Percentiles rank a stretch among this genome's conserved stretches.
These are phyloP conservation scores for Aspergillus texensis DNA, from an alignment of 2,329 filamentous ascomycete genomes.

Conservation along the genomic window DNA sequence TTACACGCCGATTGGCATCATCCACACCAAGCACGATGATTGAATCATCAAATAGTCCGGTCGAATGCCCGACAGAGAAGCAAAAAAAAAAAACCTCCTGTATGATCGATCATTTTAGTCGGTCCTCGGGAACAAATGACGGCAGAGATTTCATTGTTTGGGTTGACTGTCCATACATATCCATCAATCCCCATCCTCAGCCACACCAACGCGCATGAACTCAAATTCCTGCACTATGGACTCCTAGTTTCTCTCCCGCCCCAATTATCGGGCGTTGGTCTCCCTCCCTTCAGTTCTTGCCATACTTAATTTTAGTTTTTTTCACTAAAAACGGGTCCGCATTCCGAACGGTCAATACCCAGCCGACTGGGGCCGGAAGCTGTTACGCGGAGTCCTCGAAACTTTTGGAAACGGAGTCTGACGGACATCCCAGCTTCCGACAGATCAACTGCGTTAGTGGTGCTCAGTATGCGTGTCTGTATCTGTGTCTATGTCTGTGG, in stretches of 20 bases:
- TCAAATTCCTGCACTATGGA: neutral
- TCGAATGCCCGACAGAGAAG: neutral
- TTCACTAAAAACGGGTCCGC: neutral
- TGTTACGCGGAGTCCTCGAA: constrained; percentile 16
- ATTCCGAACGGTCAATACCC: constrained; percentile 13
- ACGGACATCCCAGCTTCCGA: constrained; percentile 1
- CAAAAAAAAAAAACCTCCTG: neutral
- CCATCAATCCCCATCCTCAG: neutral
- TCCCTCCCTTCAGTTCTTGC: neutral
- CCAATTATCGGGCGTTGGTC: neutral
- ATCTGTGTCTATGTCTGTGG: neutral
- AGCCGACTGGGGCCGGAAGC: constrained; percentile 19
- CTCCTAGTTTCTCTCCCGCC: neutral
- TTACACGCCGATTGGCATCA: neutral
- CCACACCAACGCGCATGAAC: constrained; percentile 5
- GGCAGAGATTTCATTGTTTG: neutral
- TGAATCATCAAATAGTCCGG: neutral
- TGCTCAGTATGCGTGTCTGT: neutral
- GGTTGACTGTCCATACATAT: neutral
- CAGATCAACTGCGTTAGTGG: constrained; percentile 10
- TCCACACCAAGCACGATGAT: neutral
- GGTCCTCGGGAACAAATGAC: neutral
- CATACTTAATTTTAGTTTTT: constrained; percentile 1
- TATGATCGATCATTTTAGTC: constrained; percentile 1
- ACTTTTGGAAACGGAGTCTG: neutral